A percentile compares a stretch with the other conserved stretches of the same genome.
Conservation (phyloP, 441 rosid genomes). For the Pelargonium myrrhifolium region DNA sequence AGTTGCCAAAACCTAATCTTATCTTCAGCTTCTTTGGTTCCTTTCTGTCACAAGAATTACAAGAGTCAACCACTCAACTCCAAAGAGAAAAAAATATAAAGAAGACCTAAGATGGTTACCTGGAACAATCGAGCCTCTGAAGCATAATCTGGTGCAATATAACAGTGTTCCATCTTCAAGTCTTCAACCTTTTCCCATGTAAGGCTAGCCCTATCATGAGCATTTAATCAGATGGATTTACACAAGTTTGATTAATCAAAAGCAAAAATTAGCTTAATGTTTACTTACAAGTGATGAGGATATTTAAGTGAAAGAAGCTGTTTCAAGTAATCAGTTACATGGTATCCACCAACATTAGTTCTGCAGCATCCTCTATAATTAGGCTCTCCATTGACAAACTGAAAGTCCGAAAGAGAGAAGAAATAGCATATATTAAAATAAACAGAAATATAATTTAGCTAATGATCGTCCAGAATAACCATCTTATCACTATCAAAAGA, state of each 20-base stretch:
- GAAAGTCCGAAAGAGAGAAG: conserved; percentile 9
- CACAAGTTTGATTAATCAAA: conserved; percentile 5
- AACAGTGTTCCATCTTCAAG: conserved; percentile 89
- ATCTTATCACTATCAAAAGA: not conserved
- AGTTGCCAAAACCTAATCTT: conserved; percentile 90
- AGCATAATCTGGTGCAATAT: conserved; percentile 63
- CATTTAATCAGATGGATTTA: conserved; percentile 16
- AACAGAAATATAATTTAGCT: not conserved
- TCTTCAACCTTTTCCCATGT: conserved; percentile 95
- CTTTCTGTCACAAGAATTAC: conserved; percentile 48
- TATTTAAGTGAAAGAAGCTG: conserved; percentile 88
- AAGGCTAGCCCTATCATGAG: conserved; percentile 48
- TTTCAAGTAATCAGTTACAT: conserved; percentile 77
- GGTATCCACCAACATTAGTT: conserved; percentile 86
- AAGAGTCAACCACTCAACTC: conserved; percentile 15
- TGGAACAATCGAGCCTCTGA: conserved; percentile 64
- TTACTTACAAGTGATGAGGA: conserved; percentile 75
- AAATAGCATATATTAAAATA: conserved; percentile 10
- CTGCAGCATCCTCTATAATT: conserved; percentile 65
- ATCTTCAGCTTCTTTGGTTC: conserved; percentile 74
- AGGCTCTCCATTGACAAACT: conserved; percentile 91
- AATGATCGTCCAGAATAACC: not conserved
- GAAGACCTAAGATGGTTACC: conserved; percentile 33
- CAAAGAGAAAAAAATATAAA: conserved; percentile 11
- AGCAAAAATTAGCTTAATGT: conserved; percentile 14